A percentile compares a stretch with the other conserved stretches of the same genome.
Conservation (phyloP, 108 stramenopile genomes). For the Epithemia pelagica region DNA sequence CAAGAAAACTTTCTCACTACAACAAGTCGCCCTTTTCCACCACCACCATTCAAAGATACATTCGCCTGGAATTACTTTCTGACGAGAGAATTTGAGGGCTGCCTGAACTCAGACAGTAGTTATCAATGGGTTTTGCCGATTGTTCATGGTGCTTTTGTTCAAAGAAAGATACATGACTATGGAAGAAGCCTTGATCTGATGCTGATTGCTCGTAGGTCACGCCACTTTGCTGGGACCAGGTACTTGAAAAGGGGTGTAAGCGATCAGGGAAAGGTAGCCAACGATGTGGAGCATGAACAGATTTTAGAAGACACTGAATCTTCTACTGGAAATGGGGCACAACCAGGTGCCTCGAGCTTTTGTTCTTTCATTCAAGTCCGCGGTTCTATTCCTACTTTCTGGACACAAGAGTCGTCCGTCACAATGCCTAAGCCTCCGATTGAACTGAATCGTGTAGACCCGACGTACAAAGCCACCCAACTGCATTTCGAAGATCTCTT, state of each 20-base stretch:
- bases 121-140: conserved; percentile 88
- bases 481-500: conserved; percentile 92
- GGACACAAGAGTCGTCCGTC: conserved; percentile 93
- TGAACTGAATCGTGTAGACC: conserved; percentile 88
- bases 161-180: conserved; percentile 85
- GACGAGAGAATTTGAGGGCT: conserved; percentile 83
- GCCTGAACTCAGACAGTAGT: conserved; percentile 69
- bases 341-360: conserved; percentile 61
- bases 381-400: conserved; percentile 95
- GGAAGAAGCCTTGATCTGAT: conserved; percentile 85
- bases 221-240: conserved; percentile 97
- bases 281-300: conserved; percentile 90
- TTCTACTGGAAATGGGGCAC: conserved; percentile 12
- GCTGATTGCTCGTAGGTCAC: conserved; percentile 87
- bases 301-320: conserved; percentile 91
- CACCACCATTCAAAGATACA: conserved; percentile 88
- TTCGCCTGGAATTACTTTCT: conserved; percentile 96
- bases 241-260: conserved; percentile 96
- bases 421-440: conserved; percentile 98
- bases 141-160: conserved; percentile 92
- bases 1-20: conserved; percentile 93
- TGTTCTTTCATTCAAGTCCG: conserved; percentile 91
- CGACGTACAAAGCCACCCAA: conserved; percentile 88
- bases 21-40: conserved; percentile 67
- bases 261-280: conserved; percentile 95